phyloP scores from a whole-genome alignment of 805 yeast genomes.

The Cyberlindnera maritima region DNA sequence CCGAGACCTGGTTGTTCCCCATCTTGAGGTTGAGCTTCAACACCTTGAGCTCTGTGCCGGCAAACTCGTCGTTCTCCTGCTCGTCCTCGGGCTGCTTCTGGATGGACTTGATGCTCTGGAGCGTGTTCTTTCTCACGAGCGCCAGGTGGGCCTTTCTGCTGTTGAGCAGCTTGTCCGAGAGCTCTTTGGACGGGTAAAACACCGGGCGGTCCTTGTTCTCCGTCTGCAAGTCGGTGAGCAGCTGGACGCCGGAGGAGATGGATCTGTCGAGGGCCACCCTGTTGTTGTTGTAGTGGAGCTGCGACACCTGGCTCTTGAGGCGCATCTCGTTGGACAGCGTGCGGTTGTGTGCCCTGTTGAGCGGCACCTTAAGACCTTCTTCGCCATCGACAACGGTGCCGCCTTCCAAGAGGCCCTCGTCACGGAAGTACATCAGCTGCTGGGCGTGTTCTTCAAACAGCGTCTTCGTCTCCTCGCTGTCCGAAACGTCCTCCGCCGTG shows the following conservation, averaged over 20 bases:
- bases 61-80: conserved; percentile 18
- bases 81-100: conserved; percentile 23
- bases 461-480: conserved; percentile 19
- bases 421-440: conserved; percentile 23
- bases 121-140: conserved; percentile 42
- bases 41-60: conserved; percentile 49
- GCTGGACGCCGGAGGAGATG: conserved; percentile 49
- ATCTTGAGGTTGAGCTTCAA: conserved; percentile 61
- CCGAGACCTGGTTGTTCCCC: conserved; percentile 44
- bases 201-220: conserved; percentile 65
- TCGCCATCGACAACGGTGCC: conserved; percentile 27
- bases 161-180: conserved; percentile 35
- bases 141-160: conserved; percentile 53
- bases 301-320: conserved; percentile 60
- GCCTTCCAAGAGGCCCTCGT: conserved; percentile 27
- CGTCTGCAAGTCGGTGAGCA: conserved; percentile 46
- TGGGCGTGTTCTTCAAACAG: conserved; percentile 21
- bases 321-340: conserved; percentile 32
- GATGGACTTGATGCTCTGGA: conserved; percentile 18
- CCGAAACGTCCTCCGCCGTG: conserved; percentile 3
- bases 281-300: conserved; percentile 74
- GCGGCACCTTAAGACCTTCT: conserved; percentile 8
- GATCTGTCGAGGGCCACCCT: conserved; percentile 61
- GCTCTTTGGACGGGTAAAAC: conserved; percentile 51
- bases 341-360: conserved; percentile 16